These are phyloP conservation scores for Wallacemonas collosoma DNA, from an alignment of 208 protist genomes.

Conservation along the genomic window DNA sequence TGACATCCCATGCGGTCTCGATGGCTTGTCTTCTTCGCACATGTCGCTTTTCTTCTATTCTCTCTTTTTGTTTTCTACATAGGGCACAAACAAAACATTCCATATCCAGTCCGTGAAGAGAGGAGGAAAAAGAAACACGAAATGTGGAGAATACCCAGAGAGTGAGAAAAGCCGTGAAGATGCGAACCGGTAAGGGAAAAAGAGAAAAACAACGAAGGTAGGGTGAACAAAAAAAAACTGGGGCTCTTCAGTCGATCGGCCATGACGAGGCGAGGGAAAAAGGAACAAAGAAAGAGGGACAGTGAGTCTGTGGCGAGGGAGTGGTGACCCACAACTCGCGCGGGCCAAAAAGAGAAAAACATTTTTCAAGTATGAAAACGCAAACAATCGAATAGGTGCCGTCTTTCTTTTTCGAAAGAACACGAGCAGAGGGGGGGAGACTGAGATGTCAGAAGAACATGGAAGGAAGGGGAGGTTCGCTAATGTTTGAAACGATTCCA, in stretches of 20 bases:
- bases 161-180: slow-evolving; percentile 5
- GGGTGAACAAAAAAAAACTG: background rate
- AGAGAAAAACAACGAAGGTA: background rate
- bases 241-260: background rate
- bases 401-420: background rate
- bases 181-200: background rate
- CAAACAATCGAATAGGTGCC: background rate
- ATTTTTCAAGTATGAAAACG: background rate
- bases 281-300: background rate
- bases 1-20: no score
- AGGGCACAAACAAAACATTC: background rate
- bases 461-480: no score
- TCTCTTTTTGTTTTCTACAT: background rate
- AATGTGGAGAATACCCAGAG: slow-evolving; percentile 6
- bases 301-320: background rate
- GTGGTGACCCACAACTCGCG: background rate
- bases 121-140: background rate
- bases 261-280: no score
- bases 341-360: no score
- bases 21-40: no score
- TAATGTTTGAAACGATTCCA: no score
- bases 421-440: background rate
- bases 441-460: no score
- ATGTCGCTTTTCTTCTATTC: background rate
- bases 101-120: background rate